Base-by-base conservation (phyloP, 768 basidiomycete species). In the Brasilioporus rufonigricans region DNA sequence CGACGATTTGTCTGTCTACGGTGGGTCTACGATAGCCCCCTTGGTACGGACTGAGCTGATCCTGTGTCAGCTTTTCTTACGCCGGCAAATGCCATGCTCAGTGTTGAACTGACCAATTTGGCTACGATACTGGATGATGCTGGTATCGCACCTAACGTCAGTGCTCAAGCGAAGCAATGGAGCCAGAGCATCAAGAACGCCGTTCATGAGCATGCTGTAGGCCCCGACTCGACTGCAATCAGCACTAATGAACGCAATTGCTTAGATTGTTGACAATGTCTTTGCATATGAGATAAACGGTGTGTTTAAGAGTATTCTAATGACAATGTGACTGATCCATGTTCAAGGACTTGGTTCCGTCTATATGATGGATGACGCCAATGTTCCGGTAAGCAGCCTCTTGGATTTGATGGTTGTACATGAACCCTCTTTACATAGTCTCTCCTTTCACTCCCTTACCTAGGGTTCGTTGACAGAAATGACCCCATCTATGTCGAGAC, bases 281-380 rank as follows among this genome's bases (percentile, higher is more conserved):
- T 89, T 89, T 61, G 87, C 87, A 5, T 91, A 91, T 56, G 89
- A 90, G 67, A 83, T 80, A 0, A 89, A 91, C 63, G 89, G 84
- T 83, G 57, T 50, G 65, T 57, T 49, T 18, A 16, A 36, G 39
- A 19, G 39, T 13, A 32, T 44, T 6, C 26, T 9, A 27, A 18
- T 41, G 27, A 11, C 13, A 26, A 24, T 26, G 18, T 44, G 19
- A 43, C 44, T 48, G 45, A 51, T 18, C 32, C 14, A 14, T 49
- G 19, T 31, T 27, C 14, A 56, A 85, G 84, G 87, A 9, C 78
- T 86, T 47, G 86, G 89, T 32, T 80, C 83, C 11, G 74, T 82
- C 53, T 89, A 89, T 67, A 80, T 89, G 19, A 91, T 91, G 89
- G 89, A 91, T 60, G 89, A 91, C 60, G 89, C 89, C 7, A 91